Base-by-base conservation (phyloP, 805 yeast species). In the Candida ficus region DNA sequence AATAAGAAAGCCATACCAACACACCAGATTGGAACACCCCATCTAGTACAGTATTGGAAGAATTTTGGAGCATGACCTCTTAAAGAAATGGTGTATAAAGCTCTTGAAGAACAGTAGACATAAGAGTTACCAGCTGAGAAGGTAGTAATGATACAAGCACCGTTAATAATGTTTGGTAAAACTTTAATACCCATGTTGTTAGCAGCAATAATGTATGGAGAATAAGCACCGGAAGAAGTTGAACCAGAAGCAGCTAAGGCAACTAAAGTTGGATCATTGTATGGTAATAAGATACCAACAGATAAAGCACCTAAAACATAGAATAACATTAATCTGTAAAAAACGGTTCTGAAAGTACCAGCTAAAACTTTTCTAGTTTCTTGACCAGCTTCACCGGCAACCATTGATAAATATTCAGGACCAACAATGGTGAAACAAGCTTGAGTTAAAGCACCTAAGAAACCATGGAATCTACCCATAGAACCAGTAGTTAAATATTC, bases 391-490 rank as follows among this genome's bases (percentile, higher is more conserved):
- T 86, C 95, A 36, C 91, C 86, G 8, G 93, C 91, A 19, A 84
- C 75, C 82, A 83, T 78, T 1, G 89, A 73, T 28, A 86, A 75
- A 52, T 83, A 83, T 59, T 86, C 95, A 2, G 95, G 91, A 1
- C 93, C 95, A 9, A 83, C 83, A 49, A 83, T 75, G 9, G 90
- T 80, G 56, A 83, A 86, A 28, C 81, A 66, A 12, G 91, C 93
- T 47, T 77, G 77, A 43, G 74, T 70, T 37, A 84, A 61, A 45
- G 89, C 80, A 1, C 79, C 71, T 53, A 82, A 61, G 50, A 83
- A 83, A 1, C 93, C 95, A 46, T 78, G 74, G 46, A 81, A 79
- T 45, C 80, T 61, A 13, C 90, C 90, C 44, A 71, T 51, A 1
- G 57, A 88, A 2, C 89, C 88, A 10, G 69, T 61, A 13, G 72